Base-by-base conservation (phyloP, 352 stramenopile genomes). In the Elongisporangium prolatum region DNA sequence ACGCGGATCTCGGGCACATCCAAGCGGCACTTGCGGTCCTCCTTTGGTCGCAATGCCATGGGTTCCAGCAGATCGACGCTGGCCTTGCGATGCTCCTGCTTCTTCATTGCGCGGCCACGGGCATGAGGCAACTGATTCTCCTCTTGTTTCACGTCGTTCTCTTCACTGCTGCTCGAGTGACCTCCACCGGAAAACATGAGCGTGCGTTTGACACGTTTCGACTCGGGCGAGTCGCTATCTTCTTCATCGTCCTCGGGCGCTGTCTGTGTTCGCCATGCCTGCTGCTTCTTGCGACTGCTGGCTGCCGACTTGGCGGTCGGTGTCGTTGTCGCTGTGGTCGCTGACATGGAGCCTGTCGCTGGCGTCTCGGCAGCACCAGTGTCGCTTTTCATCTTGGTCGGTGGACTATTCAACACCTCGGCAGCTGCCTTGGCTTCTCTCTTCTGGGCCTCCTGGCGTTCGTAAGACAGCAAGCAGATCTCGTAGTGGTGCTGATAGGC, bases 401-500 rank as follows among this genome's bases (percentile, higher is more conserved):
- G 21, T 50, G 28, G 28, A 38, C 28, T 38, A 13, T 38, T 38
- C 28, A 38, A 9, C 8, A 13, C 28, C 28, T 18, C 52, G 4
- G 24, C n/a, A 8, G 48, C 21, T 21, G 25, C 44, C 52, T 50
- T 50, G 34, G 21, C 52, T 5, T 57, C 44, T 4, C 38, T 21
- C 25, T 38, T n/a, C 4, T 16, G 16, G 3, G 57, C 28, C 14
- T 88, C 64, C 17, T 83, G 64, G 21, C 71, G 61, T 54, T 91
- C 80, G 40, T 80, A 91, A 4, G 76, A 65, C 18, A 89, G 61
- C 44, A 91, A 52, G 28, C 63, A 71, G 2, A 52, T 52, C 56
- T 84, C 58, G 59, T 91, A 91, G 52, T 89, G 78, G 24, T 54
- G 21, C 64, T 80, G 66, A 57, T 88, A 91, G 14, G 68, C 57